phyloP scores from a whole-genome alignment of 331 rosid species.

The Quercus phellos region DNA sequence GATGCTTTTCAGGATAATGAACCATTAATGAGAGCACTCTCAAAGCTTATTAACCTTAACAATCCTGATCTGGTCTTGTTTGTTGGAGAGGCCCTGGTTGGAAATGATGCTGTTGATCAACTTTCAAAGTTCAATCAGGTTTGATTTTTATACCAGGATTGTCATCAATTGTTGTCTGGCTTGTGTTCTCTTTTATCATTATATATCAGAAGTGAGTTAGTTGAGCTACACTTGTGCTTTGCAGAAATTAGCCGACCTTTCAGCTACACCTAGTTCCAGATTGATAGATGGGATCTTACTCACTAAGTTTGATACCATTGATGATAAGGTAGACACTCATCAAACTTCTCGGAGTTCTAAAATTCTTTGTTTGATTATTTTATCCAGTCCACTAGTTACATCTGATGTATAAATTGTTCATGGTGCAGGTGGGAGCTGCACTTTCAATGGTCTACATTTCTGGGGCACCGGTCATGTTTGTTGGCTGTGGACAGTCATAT shows the following conservation, averaged over 20 bases:
- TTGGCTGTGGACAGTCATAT: slow-evolving; percentile 96
- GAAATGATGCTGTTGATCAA: slow-evolving; percentile 97
- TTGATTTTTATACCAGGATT: background rate
- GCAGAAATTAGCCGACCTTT: slow-evolving; percentile 93
- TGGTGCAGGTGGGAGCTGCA: slow-evolving; percentile 91
- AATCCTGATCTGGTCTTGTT: slow-evolving; percentile 91
- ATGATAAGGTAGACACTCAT: slow-evolving; percentile 68
- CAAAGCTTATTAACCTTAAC: slow-evolving; percentile 87
- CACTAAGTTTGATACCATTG: slow-evolving; percentile 96
- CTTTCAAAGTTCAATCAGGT: slow-evolving; percentile 98
- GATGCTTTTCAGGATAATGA: slow-evolving; percentile 76
- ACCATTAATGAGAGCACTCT: slow-evolving; percentile 98
- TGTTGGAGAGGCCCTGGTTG: slow-evolving; percentile 98
- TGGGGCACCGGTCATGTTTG: slow-evolving; percentile 97
- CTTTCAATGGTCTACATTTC: slow-evolving; percentile 96
- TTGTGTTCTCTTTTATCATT: background rate
- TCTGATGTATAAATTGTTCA: background rate
- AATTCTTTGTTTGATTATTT: background rate
- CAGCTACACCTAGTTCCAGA: slow-evolving; percentile 56
- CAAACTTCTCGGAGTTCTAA: background rate
- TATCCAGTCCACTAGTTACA: background rate
- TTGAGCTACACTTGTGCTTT: slow-evolving; percentile 13
- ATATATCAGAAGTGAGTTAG: background rate
- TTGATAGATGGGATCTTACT: slow-evolving; percentile 93
- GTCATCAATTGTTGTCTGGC: background rate